Percentiles rank a stretch among this genome's conserved stretches.
Evolutionary conservation across 2,329 filamentous ascomycete genomes (phyloP).

Genomic region (Monilinia aucupariae): DNA sequence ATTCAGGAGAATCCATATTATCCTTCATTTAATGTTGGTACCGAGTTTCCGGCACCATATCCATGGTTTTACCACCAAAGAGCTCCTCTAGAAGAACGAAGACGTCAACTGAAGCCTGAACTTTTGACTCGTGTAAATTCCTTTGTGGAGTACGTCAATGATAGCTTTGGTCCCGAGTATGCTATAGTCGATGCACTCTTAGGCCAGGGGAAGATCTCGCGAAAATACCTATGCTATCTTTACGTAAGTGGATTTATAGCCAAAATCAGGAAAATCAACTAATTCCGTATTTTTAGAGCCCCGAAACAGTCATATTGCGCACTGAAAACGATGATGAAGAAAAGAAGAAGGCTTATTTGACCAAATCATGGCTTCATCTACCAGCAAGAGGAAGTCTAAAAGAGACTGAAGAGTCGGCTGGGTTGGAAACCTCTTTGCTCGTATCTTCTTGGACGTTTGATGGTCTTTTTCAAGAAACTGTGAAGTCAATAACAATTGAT

Average conservation of each 20-base stretch:
- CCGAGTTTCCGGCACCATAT: slow-evolving; percentile 15
- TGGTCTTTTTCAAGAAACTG: slow-evolving; percentile 9
- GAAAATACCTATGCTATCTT: slow-evolving; percentile 8
- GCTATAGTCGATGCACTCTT: slow-evolving; percentile 11
- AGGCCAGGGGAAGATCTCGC: slow-evolving; percentile 11
- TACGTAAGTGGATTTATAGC: slow-evolving; percentile 1
- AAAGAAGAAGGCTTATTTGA: slow-evolving; percentile 9
- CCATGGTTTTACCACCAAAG: slow-evolving; percentile 17
- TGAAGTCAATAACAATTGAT: slow-evolving; percentile 9
- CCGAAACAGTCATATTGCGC: slow-evolving; percentile 11
- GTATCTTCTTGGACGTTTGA: slow-evolving; percentile 17
- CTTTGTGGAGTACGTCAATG: slow-evolving; percentile 15
- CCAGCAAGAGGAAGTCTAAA: background rate
- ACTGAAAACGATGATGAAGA: background rate
- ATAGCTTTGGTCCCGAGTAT: slow-evolving; percentile 15
- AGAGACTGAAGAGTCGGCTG: background rate
- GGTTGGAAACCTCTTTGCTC: background rate
- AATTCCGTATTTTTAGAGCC: background rate
- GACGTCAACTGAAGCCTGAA: slow-evolving; percentile 14
- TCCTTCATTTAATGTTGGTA: slow-evolving; percentile 15
- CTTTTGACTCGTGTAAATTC: slow-evolving; percentile 15
- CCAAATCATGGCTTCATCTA: slow-evolving; percentile 13
- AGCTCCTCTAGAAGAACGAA: slow-evolving; percentile 14
- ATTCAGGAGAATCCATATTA: slow-evolving; percentile 15
- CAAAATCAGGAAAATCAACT: background rate